A percentile compares a stretch with the other conserved stretches of the same genome.
phyloP scores from a whole-genome alignment of 2,329 filamentous ascomycete genomes.

The Tolypocladium tundrense region DNA sequence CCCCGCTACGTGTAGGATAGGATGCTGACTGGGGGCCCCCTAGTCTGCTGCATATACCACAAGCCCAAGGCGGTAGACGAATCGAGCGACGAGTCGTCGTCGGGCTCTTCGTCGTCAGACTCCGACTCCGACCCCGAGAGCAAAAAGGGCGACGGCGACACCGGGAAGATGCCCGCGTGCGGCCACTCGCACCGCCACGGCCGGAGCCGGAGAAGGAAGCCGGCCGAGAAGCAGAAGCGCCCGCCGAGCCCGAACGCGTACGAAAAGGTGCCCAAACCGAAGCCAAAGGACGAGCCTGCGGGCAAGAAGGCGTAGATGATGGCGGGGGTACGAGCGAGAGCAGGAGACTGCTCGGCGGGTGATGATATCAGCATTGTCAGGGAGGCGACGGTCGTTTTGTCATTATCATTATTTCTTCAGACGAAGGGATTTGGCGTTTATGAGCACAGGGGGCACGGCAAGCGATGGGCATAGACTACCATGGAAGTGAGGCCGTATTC shows the following conservation, averaged over 20 bases:
- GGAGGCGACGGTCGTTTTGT: background rate
- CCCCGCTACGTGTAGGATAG: background rate
- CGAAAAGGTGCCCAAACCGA: conserved; percentile 55
- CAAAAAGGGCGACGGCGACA: conserved; percentile 30
- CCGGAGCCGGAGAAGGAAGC: conserved; percentile 14
- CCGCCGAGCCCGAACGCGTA: conserved; percentile 70
- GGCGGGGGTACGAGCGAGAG: background rate
- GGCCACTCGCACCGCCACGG: conserved; percentile 21
- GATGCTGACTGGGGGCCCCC: background rate
- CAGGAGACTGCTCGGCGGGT: background rate
- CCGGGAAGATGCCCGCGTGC: conserved; percentile 17
- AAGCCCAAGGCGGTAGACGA: conserved; percentile 73
- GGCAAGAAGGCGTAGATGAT: conserved; percentile 8
- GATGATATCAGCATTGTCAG: conserved; percentile 3
- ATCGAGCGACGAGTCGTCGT: conserved; percentile 60
- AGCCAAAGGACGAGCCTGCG: conserved; percentile 17
- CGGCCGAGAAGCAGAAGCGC: conserved; percentile 27
- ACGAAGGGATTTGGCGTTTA: background rate
- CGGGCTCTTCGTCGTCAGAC: conserved; percentile 35
- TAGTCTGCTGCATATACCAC: conserved; percentile 99
- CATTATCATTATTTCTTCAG: background rate
- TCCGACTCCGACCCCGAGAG: conserved; percentile 38
- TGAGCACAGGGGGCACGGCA: background rate
- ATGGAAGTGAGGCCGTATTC: background rate
- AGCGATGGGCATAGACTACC: background rate